Base-by-base conservation (phyloP, 352 stramenopile species). In the Phytopythium montanum region DNA sequence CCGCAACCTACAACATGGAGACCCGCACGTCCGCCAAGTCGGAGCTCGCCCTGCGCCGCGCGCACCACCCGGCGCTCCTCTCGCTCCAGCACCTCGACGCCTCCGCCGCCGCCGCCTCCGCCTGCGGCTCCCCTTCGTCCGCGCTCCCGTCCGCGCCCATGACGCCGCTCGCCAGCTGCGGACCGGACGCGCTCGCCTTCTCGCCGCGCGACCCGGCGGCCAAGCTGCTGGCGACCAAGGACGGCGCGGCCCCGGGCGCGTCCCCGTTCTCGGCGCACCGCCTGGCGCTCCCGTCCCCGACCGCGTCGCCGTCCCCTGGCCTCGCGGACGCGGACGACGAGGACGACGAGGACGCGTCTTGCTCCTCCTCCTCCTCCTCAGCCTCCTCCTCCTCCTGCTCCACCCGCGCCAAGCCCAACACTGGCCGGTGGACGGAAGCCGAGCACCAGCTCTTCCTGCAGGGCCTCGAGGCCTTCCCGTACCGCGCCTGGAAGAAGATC, bases 401-500 rank as follows among this genome's bases (percentile, higher is more conserved):
- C 58, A 1, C 41, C 48, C 29, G 7, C 44, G 28, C 62, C 38
- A 92, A 94, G 72, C 77, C 70, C 53, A 94, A 92, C 70, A 95
- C 85, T 0, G 86, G 86, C 9, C 82, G 86, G 13, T 95, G 86
- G 86, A 95, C 86, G 5, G 85, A 95, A 49, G 76, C 81, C 5
- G 86, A 95, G 69, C 86, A 95, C 70, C 85, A 94, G 70, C 79
- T 95, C n/a, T 95, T 95, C 58, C 69, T 95, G 16, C 78, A 94
- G 61, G 86, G 86, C 0, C 79, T 95, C 44, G 83, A 94, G 66
- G 83, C 81, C 57, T 95, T 94, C 61, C 83, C 83, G 34, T 93
- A 94, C 61, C 81, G 83, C 28, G 86, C 84, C 16, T 95, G 86
- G 86, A 95, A 95, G 75, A 94, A 95, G 71, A 99, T 99, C 23